phyloP scores from a whole-genome alignment of 2,329 filamentous ascomycete species.

The Pochonia chlamydosporia region DNA sequence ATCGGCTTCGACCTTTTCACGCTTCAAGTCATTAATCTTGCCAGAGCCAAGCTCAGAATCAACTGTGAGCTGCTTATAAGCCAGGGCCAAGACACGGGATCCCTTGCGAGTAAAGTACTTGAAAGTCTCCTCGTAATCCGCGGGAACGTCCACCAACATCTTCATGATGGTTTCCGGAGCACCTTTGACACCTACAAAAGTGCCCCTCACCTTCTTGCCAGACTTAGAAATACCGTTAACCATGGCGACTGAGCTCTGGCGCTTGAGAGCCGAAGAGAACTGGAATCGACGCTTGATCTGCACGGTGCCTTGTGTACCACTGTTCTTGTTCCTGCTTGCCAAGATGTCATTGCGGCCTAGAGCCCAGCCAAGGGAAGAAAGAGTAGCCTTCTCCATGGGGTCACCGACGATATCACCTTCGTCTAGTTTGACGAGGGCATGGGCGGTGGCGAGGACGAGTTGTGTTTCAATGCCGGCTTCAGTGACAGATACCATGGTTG shows the following conservation, averaged over 20 bases:
- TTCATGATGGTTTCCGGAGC: slow-evolving; percentile 95
- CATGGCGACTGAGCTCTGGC: slow-evolving; percentile 89
- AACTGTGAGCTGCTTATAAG: slow-evolving; percentile 82
- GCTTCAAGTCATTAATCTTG: slow-evolving; percentile 89
- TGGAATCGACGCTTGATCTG: slow-evolving; percentile 97
- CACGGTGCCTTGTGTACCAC: slow-evolving; percentile 57
- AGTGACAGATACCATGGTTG: slow-evolving; percentile 65
- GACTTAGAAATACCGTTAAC: slow-evolving; percentile 68
- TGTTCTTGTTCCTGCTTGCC: slow-evolving; percentile 47
- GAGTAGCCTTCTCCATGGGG: slow-evolving; percentile 97
- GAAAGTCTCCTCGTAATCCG: slow-evolving; percentile 94
- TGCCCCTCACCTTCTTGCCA: slow-evolving; percentile 72
- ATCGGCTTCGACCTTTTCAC: slow-evolving; percentile 82
- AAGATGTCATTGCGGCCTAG: slow-evolving; percentile 87
- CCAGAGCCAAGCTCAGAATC: slow-evolving; percentile 76
- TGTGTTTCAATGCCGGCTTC: slow-evolving; percentile 76
- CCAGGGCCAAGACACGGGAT: slow-evolving; percentile 86
- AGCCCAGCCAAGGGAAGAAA: slow-evolving; percentile 83
- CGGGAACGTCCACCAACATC: slow-evolving; percentile 78
- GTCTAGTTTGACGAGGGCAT: slow-evolving; percentile 91
- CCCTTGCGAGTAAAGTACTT: slow-evolving; percentile 97
- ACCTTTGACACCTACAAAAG: slow-evolving; percentile 93
- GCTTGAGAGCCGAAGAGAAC: slow-evolving; percentile 93
- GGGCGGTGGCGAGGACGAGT: slow-evolving; percentile 87
- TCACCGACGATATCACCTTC: slow-evolving; percentile 97